Base-by-base conservation (phyloP, 768 basidiomycete species). In the Xerocomellus amylosporus region DNA sequence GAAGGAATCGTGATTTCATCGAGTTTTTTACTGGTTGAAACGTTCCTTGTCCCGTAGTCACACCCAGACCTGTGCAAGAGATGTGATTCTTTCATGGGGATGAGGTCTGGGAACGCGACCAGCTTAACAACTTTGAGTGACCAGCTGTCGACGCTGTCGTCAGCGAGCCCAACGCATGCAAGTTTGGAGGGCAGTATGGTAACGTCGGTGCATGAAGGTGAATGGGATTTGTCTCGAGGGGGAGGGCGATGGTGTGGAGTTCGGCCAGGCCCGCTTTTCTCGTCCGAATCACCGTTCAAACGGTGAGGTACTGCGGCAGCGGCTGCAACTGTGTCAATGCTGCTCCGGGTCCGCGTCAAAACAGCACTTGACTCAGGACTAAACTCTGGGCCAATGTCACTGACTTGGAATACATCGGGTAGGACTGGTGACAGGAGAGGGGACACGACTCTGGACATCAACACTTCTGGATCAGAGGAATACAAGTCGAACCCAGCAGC, bases 61-160 rank as follows among this genome's bases (percentile, higher is more conserved):
- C 26, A 55, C 31, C 39, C 41, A 45, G 59, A 38, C 17, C 46
- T 9, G 19, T 36, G 54, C 31, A 51, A 54, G 44, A 48, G 49
- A 34, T 44, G 52, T 1, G 64, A 38, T n/a, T 49, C 48, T 41
- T 58, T 65, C 1, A 58, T 46, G n/a, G 77, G 75, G 30, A 87
- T 84, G 49, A 90, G 77, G 55, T 89, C 87, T 0, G 87, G 86
- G 66, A 83, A 90, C 7, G 88, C 87, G 37, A 91, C 77, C 14
- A 90, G 77, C 71, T 89, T 88, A 56, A 91, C 75, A 40, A 91
- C 80, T 74, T 91, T 90, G 56, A 86, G 77, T 22, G 80, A 79
- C 89, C 89, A 91, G 46, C 80, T 78, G 53, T 88, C 85, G 33
- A 83, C 79, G 44, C 76, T 74, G 57, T 86, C 84, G 61, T 87